Percentiles rank a stretch among this genome's conserved stretches.
These are phyloP conservation scores for Hippophae gyantsensis DNA, from an alignment of 306 rosid genomes.

Conservation along the genomic window DNA sequence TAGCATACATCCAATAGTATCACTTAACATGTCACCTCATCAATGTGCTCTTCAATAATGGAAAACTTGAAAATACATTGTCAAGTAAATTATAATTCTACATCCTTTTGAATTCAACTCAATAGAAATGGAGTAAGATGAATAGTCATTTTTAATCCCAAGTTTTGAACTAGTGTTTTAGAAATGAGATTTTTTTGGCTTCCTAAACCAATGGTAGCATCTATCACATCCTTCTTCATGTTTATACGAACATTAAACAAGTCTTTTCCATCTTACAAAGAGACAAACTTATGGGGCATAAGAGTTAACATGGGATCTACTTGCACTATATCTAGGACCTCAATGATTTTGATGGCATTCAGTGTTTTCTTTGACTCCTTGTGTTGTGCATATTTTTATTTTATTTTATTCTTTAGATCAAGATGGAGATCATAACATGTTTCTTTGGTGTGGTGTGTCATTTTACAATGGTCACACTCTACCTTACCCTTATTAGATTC, in stretches of 20 bases:
- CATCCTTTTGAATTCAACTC: neutral
- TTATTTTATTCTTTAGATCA: neutral
- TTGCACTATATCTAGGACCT: neutral
- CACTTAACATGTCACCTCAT: neutral
- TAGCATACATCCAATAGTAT: neutral
- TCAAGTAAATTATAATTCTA: neutral
- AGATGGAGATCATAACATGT: neutral
- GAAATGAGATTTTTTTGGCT: neutral
- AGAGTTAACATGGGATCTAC: neutral
- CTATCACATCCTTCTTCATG: neutral
- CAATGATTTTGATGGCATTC: neutral
- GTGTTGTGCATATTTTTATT: neutral
- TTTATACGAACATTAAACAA: neutral
- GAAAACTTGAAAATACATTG: constrained; percentile 7
- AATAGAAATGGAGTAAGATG: neutral
- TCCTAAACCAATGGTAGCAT: neutral
- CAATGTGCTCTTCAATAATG: constrained; percentile 1
- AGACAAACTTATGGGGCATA: neutral
- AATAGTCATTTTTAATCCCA: neutral
- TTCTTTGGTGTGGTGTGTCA: no score
- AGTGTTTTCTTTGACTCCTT: neutral
- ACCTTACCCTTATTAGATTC: no score
- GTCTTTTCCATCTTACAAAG: neutral
- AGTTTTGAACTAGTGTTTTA: neutral
- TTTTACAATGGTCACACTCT: no score